Conservation (phyloP, 2,329 filamentous ascomycete species). For the Hortaea werneckii region DNA sequence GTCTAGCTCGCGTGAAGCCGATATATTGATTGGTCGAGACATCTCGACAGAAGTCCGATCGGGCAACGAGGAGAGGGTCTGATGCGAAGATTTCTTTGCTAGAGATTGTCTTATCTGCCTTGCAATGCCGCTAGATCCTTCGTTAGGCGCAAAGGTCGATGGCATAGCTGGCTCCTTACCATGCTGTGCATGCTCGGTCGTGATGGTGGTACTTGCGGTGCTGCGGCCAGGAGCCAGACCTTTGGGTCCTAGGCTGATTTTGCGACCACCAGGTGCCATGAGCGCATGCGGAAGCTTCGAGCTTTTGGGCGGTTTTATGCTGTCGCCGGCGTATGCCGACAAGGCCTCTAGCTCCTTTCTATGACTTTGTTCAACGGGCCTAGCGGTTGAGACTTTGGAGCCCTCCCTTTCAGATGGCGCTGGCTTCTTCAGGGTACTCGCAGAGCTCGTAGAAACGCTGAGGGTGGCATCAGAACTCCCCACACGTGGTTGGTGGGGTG, state of each 20-base stretch:
- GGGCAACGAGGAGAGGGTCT: constrained; percentile 18
- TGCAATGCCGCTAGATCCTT: constrained; percentile 18
- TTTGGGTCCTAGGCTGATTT: constrained; percentile 72
- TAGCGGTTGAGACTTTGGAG: too few species aligned
- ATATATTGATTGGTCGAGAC: constrained; percentile 29
- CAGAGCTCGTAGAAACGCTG: not conserved
- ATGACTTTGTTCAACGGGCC: too few species aligned
- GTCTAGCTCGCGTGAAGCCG: constrained; percentile 1
- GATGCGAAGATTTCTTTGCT: constrained; percentile 20
- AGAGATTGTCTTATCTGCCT: constrained; percentile 22
- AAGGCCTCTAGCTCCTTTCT: too few species aligned
- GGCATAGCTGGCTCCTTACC: constrained; percentile 14
- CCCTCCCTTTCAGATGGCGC: too few species aligned
- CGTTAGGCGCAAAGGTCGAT: constrained; percentile 9
- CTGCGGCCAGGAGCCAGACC: constrained; percentile 69
- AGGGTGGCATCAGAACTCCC: too few species aligned
- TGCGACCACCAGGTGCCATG: constrained; percentile 39
- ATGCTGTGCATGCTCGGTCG: constrained; percentile 17
- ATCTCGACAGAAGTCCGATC: constrained; percentile 4
- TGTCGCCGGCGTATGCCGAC: not conserved
- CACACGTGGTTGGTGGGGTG: too few species aligned
- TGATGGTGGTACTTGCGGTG: constrained; percentile 43
- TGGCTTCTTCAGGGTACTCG: constrained; percentile 2
- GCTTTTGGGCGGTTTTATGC: not conserved
- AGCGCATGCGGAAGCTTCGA: constrained; percentile 39